Percentiles rank a stretch among this genome's conserved stretches.
Evolutionary conservation across 2,329 filamentous ascomycete species (phyloP).

Genomic region (Aspergillus unguis): DNA sequence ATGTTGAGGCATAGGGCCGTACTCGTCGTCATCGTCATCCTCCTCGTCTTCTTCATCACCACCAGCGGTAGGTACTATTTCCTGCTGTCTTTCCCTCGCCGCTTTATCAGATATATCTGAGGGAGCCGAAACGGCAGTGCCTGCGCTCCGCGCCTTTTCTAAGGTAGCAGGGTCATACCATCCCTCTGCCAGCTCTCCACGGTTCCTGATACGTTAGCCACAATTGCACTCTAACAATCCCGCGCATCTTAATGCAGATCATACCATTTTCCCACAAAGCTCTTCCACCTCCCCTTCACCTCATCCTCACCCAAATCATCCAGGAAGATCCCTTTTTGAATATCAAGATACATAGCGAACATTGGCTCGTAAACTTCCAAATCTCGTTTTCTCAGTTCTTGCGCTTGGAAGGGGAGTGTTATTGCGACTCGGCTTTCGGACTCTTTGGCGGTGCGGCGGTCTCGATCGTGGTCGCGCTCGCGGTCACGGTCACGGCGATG

Average conservation of each 20-base stretch:
- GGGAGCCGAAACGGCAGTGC: background rate
- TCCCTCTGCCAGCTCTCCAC: constrained; percentile 76
- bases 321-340: constrained; percentile 76
- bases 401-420: constrained; percentile 63
- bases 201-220: constrained; percentile 65
- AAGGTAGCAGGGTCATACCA: constrained; percentile 88
- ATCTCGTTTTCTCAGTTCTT: constrained; percentile 66
- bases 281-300: constrained; percentile 82
- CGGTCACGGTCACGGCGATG: constrained; percentile 14
- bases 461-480: constrained; percentile 1
- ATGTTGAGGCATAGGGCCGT: constrained; percentile 53
- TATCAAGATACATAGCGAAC: constrained; percentile 79
- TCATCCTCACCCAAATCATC: constrained; percentile 71
- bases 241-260: background rate
- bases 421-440: constrained; percentile 23
- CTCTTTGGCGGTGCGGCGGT: background rate
- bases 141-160: constrained; percentile 45
- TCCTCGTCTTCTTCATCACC: constrained; percentile 29
- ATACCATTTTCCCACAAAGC: constrained; percentile 83
- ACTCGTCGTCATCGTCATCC: constrained; percentile 56
- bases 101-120: constrained; percentile 2
- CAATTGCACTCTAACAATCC: background rate
- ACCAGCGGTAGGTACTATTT: constrained; percentile 3
- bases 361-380: constrained; percentile 64
- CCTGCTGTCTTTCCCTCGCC: background rate